phyloP scores from a whole-genome alignment of 2,329 filamentous ascomycete genomes.

The Fusarium lyarnte region DNA sequence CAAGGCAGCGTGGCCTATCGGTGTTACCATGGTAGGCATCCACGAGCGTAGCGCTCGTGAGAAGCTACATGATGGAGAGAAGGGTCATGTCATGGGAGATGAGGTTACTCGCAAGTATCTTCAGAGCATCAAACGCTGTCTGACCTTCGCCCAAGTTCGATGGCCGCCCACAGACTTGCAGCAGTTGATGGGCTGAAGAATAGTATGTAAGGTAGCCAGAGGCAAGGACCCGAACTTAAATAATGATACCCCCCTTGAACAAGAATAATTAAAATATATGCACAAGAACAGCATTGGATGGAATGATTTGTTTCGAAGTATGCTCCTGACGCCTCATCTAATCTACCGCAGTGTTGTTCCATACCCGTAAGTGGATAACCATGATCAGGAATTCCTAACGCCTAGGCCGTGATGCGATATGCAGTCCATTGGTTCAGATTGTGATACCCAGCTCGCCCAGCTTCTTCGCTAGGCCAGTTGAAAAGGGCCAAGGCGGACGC shows the following conservation, averaged over 20 bases:
- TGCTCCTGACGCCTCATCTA: conserved; percentile 33
- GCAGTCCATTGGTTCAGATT: conserved; percentile 21
- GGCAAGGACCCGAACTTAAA: conserved; percentile 2
- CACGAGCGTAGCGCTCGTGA: conserved; percentile 96
- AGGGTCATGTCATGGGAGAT: conserved; percentile 96
- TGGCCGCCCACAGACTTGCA: conserved; percentile 94
- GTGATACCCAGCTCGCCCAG: background rate
- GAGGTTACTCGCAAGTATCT: conserved; percentile 95
- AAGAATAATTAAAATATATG: background rate
- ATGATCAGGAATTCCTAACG: conserved; percentile 41
- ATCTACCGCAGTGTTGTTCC: conserved; percentile 22
- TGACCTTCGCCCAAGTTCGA: conserved; percentile 95
- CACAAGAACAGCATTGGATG: background rate
- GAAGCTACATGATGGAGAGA: conserved; percentile 88
- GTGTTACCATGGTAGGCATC: conserved; percentile 99
- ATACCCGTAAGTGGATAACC: conserved; percentile 29
- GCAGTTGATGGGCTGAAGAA: conserved; percentile 83
- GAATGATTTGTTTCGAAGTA: conserved; percentile 14
- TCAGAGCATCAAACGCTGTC: conserved; percentile 95
- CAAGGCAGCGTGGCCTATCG: conserved; percentile 98
- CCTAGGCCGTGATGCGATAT: conserved; percentile 29
- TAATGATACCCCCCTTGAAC: conserved; percentile 38
- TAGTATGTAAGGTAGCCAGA: background rate
- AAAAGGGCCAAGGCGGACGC: background rate
- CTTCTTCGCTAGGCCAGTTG: background rate